Base-by-base conservation (phyloP, 805 yeast genomes). In the Lachancea fermentati region DNA sequence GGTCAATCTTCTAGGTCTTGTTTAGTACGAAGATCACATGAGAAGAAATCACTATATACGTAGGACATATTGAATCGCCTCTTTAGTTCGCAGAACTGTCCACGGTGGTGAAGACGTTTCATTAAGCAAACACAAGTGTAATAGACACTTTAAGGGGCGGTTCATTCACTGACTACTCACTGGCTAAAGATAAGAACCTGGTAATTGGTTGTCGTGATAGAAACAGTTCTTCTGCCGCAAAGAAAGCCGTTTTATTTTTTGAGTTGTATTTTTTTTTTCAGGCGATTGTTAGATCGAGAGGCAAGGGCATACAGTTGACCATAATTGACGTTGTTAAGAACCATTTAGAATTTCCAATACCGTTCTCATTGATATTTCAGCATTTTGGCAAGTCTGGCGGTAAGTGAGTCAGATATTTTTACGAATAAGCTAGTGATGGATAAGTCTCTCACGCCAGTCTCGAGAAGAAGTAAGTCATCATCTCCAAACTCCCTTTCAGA, bases 391-490 rank as follows among this genome's bases (percentile, higher is more conserved):
- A n/a, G n/a, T n/a, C n/a, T n/a, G n/a, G n/a, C n/a, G n/a, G n/a
- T n/a, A n/a, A n/a, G n/a, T n/a, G n/a, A n/a, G n/a, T n/a, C n/a
- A n/a, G n/a, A n/a, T n/a, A n/a, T n/a, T n/a, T n/a, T n/a, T n/a
- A n/a, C n/a, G n/a, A n/a, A n/a, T n/a, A 30, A 17, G 8, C 36
- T 11, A 7, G 15, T 13, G n/a, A 34, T 30, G 36, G 33, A 39
- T 5, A 34, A 39, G 11, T 34, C 42, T 13, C 42, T 30, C 4
- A 16, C 36, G 17, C 36, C 41, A 5, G 16, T 30, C 6, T 32
- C 41, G n/a, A 32, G 28, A 15, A 22, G 24, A 19, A 37, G 41
- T 15, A 32, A 26, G 17, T 31, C 41, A n/a, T 25, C 36, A 8
- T 32, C 41, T 4, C 36, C 36, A 14, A 34, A 28, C 34, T 33